Evolutionary conservation across 2,329 filamentous ascomycete genomes (phyloP), one percentile per base, ranked within the genome.

Genomic region (Colletotrichum eleusines): DNA sequence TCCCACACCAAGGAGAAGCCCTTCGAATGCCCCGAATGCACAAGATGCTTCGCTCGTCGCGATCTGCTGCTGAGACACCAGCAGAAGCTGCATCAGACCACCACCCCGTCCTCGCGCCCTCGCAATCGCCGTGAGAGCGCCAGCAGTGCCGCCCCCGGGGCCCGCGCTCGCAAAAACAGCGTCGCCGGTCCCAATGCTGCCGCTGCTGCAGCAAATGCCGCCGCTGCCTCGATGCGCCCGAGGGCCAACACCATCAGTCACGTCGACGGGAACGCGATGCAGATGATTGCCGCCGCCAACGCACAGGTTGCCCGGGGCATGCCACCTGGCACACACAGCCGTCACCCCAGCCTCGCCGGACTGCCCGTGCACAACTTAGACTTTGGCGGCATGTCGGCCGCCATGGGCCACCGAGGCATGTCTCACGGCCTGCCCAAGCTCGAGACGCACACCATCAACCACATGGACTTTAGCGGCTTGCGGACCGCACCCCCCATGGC

Each of bases 1-100:
- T 97, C 94, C n/a, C 95, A 98, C 80, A 98, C 95, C 54, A 98
- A 99, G 81, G 95, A 99, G 84, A 99, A 99, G 85, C 96, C 96
- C 1, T 99, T 99, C 77, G 94, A 98, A 82, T 99, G 96, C 77
- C 94, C 94, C 35, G 94, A 98, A 81, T 99, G 96, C 82, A 89
- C 94, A 46, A 86, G 96, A 82, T 98, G 96, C 83, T 99, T 99
- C 82, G 96, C 96, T 71, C 90, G 96, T 72, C 90, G 96, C 74
- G 96, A 99, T 81, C 83, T 99, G 75, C 87, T 99, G 66, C 85
- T 99, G 74, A 90, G 96, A 71, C 96, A 99, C 82, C 96, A 99
- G 86, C 96, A 99, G 86, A 99, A 99, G 86, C 88, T 99, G 58
- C 96, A 99, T 80, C 94, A 97, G 87, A 94, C 94, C 33, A 93